Evolutionary conservation across 495 filamentous ascomycete species (phyloP), one percentile per base, ranked within the genome.

Genomic region (Penicillium tannophilum): DNA sequence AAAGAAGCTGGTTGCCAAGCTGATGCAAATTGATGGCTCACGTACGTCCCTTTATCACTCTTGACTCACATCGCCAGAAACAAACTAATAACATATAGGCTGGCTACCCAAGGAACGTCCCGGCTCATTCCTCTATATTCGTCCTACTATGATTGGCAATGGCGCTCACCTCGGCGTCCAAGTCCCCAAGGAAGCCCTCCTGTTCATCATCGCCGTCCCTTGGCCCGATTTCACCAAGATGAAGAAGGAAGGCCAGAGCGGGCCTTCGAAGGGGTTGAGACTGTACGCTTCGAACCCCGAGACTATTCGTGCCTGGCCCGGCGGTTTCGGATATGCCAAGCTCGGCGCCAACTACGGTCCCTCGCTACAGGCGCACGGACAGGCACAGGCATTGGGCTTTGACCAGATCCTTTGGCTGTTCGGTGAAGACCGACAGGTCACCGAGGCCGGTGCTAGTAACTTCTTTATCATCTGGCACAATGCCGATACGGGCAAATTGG

Each of bases 391-490:
- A 11, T 70, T 80, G 54, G 92, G 92, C 4, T 96, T 86, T 62
- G 82, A 92, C 64, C 92, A 96, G 79, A 88, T 96, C 31, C 82
- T 97, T n/a, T 97, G 92, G 92, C 80, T 97, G 50, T 92, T 93
- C 61, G 90, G 89, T 3, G 72, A 80, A 46, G 77, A 92, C 44
- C 83, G 85, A 12, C 82, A 84, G 64, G 89, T 95, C 44, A 97
- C 92, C 6, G 92, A 97, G 76, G 92, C 92, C 1, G 92, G 92
- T n/a, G 91, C 91, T 10, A 88, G 83, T 56, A 96, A 96, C 72
- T 96, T 97, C 79, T 96, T 97, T 72, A 81, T 96, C 11, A 78
- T 96, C 24, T 91, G 90, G 89, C 82, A 82, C 60, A 87, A 84
- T 31, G 81, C 78, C 67, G 82, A 88, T 50, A 82, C 74, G 1